Percentiles rank a stretch among this genome's conserved stretches.
These are phyloP conservation scores for Sporobolomyces phaffii DNA, from an alignment of 768 basidiomycete genomes.

Conservation along the genomic window DNA sequence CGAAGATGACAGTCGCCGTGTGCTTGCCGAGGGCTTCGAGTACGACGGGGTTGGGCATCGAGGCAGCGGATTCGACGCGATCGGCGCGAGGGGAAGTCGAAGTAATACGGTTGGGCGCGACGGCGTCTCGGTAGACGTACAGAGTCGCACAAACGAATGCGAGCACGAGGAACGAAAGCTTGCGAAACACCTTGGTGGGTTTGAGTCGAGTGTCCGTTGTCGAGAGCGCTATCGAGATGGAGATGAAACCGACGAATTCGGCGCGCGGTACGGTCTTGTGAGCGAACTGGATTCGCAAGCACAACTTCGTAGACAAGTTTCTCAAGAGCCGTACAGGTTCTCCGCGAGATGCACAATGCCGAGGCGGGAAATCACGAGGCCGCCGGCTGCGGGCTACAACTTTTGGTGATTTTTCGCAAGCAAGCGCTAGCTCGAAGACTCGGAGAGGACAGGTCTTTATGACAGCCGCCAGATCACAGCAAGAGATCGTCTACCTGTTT, in stretches of 20 bases:
- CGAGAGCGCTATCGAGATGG: neutral
- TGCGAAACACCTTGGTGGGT: neutral
- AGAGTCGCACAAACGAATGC: neutral
- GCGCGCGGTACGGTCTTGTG: no score
- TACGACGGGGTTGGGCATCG: conserved; percentile 4
- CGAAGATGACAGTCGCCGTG: conserved; percentile 79
- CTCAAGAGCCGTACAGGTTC: no score
- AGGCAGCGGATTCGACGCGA: neutral
- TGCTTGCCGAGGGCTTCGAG: conserved; percentile 52
- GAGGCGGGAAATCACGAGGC: no score
- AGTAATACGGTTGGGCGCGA: neutral
- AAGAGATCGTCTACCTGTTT: conserved; percentile 23
- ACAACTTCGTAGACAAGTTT: no score
- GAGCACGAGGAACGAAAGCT: neutral
- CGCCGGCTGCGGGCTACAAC: no score
- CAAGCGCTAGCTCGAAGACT: no score
- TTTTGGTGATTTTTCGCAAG: no score
- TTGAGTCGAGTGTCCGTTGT: neutral
- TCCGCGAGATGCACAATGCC: no score
- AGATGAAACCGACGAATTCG: neutral
- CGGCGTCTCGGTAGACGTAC: neutral
- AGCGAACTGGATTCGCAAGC: no score
- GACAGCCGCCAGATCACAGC: neutral
- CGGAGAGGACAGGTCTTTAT: no score
- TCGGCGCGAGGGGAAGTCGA: neutral